phyloP scores from a whole-genome alignment of 176 grass and related monocot species.

The Zea luxurians region DNA sequence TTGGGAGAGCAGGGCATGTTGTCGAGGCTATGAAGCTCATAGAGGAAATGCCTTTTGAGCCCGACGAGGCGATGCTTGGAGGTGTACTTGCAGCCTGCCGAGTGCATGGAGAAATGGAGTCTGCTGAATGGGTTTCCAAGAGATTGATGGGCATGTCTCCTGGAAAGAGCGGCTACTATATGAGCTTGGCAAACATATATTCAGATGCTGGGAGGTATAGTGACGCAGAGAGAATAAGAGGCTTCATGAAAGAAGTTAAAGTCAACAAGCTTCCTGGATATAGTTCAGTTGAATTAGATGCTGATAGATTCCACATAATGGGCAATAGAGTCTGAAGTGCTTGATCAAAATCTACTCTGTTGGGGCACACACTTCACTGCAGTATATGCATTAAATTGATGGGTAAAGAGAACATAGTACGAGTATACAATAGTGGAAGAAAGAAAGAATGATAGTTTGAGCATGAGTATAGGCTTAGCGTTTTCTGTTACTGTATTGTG shows the following conservation, averaged over 20 bases:
- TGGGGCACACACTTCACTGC: constrained; percentile 7
- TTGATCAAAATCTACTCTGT: not conserved
- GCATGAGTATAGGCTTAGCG: too few species aligned
- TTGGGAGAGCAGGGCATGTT: constrained; percentile 61
- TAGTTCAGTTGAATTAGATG: constrained; percentile 51
- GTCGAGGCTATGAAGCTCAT: constrained; percentile 55
- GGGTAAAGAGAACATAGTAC: not conserved
- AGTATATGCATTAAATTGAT: constrained; percentile 7
- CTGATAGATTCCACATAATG: constrained; percentile 13
- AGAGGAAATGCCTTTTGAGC: constrained; percentile 74
- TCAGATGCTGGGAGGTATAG: constrained; percentile 60
- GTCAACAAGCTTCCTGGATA: constrained; percentile 58
- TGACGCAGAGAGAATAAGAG: constrained; percentile 70
- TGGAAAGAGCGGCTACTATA: constrained; percentile 64
- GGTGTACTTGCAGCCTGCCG: constrained; percentile 58
- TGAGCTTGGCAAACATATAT: constrained; percentile 87
- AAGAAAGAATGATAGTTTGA: not conserved
- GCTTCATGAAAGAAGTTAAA: constrained; percentile 72
- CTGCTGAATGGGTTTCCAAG: constrained; percentile 55
- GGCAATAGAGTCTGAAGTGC: constrained; percentile 1
- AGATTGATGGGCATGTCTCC: constrained; percentile 61
- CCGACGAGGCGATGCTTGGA: constrained; percentile 63
- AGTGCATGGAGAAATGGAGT: constrained; percentile 65
- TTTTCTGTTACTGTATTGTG: not conserved
- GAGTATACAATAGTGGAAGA: not conserved